These are phyloP conservation scores for Oidium heveae DNA, from an alignment of 2,329 filamentous ascomycete species.

Conservation along the genomic window DNA sequence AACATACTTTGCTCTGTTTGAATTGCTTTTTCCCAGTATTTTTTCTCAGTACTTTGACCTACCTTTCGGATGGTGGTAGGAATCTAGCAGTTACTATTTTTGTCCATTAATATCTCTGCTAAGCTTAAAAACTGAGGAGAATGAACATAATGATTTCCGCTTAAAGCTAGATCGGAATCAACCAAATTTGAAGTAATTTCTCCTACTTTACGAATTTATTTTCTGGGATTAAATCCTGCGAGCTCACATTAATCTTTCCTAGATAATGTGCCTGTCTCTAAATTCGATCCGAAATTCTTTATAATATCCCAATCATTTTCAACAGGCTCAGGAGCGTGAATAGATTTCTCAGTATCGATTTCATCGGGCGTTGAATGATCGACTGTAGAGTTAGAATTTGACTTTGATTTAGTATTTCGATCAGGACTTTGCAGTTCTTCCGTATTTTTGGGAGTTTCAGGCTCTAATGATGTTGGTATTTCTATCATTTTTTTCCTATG, in stretches of 20 bases:
- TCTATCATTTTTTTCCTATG: not conserved
- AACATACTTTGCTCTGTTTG: not conserved
- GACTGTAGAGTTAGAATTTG: no score
- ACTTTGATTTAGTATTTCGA: no score
- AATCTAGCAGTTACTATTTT: slow-evolving; percentile 2
- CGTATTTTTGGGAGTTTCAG: no score
- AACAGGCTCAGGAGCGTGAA: no score
- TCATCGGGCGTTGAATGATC: no score
- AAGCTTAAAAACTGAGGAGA: not conserved
- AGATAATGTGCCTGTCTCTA: not conserved
- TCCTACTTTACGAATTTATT: no score
- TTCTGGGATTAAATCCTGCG: not conserved
- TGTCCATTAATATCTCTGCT: not conserved
- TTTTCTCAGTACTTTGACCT: not conserved
- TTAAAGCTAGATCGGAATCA: not conserved
- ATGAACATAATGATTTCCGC: not conserved
- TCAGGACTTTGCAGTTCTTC: no score
- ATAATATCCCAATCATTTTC: no score
- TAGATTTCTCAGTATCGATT: no score
- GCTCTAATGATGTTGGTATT: no score
- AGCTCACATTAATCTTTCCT: not conserved
- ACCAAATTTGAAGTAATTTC: no score
- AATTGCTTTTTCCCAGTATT: not conserved
- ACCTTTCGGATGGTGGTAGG: not conserved
- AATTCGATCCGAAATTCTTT: not conserved